phyloP scores from a whole-genome alignment of 1,139 yeast species.

The Hyphopichia fennica region DNA sequence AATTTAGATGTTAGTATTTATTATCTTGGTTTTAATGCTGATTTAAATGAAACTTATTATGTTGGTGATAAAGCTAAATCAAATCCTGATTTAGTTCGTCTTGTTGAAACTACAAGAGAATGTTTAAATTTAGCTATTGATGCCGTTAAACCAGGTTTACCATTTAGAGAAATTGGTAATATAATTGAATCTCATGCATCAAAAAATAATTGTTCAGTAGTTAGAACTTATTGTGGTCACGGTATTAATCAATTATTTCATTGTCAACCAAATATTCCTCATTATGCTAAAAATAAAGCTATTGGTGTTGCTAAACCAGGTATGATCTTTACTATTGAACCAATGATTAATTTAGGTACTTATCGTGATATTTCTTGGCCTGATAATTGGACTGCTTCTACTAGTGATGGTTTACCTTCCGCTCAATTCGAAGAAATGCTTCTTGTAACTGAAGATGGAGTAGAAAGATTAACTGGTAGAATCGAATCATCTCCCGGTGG shows the following conservation, averaged over 20 bases:
- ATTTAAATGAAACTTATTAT: constrained; percentile 93
- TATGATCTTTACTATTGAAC: constrained; percentile 96
- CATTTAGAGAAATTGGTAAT: constrained; percentile 86
- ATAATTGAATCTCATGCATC: constrained; percentile 86
- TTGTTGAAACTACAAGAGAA: constrained; percentile 94
- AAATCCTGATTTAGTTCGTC: constrained; percentile 74
- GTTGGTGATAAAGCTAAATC: constrained; percentile 86
- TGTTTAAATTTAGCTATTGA: constrained; percentile 81
- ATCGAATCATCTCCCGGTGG: constrained; percentile 85
- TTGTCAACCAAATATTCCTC: constrained; percentile 91
- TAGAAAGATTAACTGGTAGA: constrained; percentile 87
- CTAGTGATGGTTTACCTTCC: constrained; percentile 82
- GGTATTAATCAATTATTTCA: constrained; percentile 90
- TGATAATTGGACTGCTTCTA: constrained; percentile 94
- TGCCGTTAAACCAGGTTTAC: constrained; percentile 86
- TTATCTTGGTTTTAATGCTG: constrained; percentile 89
- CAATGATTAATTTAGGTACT: constrained; percentile 92
- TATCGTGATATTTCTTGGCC: constrained; percentile 91
- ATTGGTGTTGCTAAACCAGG: constrained; percentile 95
- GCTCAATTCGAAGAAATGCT: constrained; percentile 97
- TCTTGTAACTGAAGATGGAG: constrained; percentile 90
- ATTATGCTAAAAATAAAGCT: constrained; percentile 90
- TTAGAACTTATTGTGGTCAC: constrained; percentile 91
- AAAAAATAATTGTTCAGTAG: constrained; percentile 79
- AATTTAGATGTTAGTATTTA: constrained; percentile 87